These are phyloP conservation scores for Populus nigra DNA, from an alignment of 345 rosid genomes.

Conservation along the genomic window DNA sequence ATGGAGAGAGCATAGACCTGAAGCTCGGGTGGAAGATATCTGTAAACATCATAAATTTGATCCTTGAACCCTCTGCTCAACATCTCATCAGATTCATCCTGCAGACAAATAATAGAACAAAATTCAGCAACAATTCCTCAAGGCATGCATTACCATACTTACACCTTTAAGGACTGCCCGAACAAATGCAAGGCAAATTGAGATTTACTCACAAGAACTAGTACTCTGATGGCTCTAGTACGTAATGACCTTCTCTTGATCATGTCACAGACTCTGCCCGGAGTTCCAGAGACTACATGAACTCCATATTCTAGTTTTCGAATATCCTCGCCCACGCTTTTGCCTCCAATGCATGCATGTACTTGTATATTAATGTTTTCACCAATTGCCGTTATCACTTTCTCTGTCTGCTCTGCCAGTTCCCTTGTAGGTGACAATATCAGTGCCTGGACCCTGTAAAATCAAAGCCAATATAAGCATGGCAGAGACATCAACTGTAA, in stretches of 20 bases:
- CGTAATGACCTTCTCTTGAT: constrained; percentile 93
- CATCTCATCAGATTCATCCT: constrained; percentile 98
- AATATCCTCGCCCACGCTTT: constrained; percentile 96
- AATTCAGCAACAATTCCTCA: not conserved
- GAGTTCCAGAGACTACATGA: constrained; percentile 91
- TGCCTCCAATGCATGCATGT: constrained; percentile 88
- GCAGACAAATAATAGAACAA: not conserved
- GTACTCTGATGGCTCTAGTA: constrained; percentile 60
- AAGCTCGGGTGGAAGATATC: constrained; percentile 97
- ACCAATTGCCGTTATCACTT: constrained; percentile 74
- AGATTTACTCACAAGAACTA: constrained; percentile 34
- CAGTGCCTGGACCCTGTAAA: constrained; percentile 83
- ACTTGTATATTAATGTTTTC: constrained; percentile 69
- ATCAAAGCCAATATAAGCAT: not conserved
- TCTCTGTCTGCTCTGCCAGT: constrained; percentile 87
- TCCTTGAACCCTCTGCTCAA: constrained; percentile 99
- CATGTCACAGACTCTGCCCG: constrained; percentile 98
- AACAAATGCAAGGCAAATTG: not conserved
- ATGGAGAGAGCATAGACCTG: constrained; percentile 54
- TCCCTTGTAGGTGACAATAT: constrained; percentile 96
- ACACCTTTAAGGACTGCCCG: not conserved
- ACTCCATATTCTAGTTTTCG: constrained; percentile 67
- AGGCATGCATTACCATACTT: not conserved
- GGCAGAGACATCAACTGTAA: too few species aligned
- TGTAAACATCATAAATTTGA: constrained; percentile 91